Base-by-base conservation (phyloP, 805 yeast species). In the Kluyveromyces dobzhanskii region DNA sequence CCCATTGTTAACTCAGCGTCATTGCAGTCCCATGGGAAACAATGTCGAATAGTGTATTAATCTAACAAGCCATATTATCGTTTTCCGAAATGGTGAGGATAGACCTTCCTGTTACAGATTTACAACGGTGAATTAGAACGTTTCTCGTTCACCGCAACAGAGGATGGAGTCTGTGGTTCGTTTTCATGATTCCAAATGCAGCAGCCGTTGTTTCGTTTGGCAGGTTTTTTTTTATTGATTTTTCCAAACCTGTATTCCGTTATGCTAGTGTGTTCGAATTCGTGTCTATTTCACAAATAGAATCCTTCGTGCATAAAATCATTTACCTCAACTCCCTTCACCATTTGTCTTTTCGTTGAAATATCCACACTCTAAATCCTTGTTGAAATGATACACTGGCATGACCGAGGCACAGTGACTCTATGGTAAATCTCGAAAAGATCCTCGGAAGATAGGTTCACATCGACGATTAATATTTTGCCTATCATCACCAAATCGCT, bases 191-290 rank as follows among this genome's bases (percentile, higher is more conserved):
- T 11, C 16, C 7, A n/a, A 21, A 21, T 21, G 9, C 24, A n/a
- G 13, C 30, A 18, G 5, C 12, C 17, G 14, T 12, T 30, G 32
- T 5, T 17, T 6, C 16, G 21, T 24, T 25, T 10, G n/a, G 14
- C n/a, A 14, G 37, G 30, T 18, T 25, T 24, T 19, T 34, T 34
- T 34, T 34, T 34, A 34, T 12, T 26, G 37, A 26, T 34, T 34
- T 34, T 34, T 34, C 37, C 17, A 34, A 16, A 26, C 21, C 17
- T 8, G 11, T 14, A 13, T 18, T 32, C 16, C n/a, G 8, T 8
- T 13, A 14, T 9, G 24, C 9, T 21, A 21, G 24, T 21, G 9
- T 8, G 11, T 30, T 17, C 16, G 32, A 17, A n/a, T 16, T 30
- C 18, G 32, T 17, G 11, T 30, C 32, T 19, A 4, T 16, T 16